Evolutionary conservation across 2,329 filamentous ascomycete species (phyloP), one percentile per base, ranked within the genome.

Genomic region (Escovopsis sp.): DNA sequence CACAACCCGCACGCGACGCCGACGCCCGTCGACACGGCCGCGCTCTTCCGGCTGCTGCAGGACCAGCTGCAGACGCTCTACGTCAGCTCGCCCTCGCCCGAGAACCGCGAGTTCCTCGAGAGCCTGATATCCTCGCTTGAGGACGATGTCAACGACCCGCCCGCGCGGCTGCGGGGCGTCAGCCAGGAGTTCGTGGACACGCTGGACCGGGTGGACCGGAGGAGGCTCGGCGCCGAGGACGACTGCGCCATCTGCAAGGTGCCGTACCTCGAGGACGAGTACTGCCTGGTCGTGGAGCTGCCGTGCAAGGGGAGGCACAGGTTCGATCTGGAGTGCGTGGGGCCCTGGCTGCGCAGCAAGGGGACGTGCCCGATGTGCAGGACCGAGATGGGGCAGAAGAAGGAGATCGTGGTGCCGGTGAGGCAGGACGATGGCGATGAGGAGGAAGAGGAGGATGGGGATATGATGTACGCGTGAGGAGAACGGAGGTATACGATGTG

Each of bases 241-340:
- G 57, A 64, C 44, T 81, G 77, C 49, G 72, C 76, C 36, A 80
- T 81, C 55, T 81, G 77, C 59, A 75, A 73, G 45, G 72, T 80
- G 51, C 60, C 58, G 28, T 79, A 74, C 53, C 62, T 78, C 38
- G 74, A 80, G 51, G 77, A 82, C 52, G 61, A 65, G 51, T 79
- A 75, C 54, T 73, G 70, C 43, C 63, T 82, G 2, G 75, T 81
- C 11, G 77, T 81, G 26, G 69, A 77, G 63, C 64, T 82, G 53
- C 76, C 76, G 35, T 82, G 77, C 55, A 65, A 75, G 51, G 65
- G 64, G 30, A 62, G 57, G 35, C 77, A 82, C 56, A 61, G 60
- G 40, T 81, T 78, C 54, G 77, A 82, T 52, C 59, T 81, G n/a
- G 77, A 82, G 60, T 82, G 77, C 52, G 75, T 81, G 2, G 72